phyloP scores from a whole-genome alignment of 2,329 filamentous ascomycete genomes.

The Zasmidium angulare region DNA sequence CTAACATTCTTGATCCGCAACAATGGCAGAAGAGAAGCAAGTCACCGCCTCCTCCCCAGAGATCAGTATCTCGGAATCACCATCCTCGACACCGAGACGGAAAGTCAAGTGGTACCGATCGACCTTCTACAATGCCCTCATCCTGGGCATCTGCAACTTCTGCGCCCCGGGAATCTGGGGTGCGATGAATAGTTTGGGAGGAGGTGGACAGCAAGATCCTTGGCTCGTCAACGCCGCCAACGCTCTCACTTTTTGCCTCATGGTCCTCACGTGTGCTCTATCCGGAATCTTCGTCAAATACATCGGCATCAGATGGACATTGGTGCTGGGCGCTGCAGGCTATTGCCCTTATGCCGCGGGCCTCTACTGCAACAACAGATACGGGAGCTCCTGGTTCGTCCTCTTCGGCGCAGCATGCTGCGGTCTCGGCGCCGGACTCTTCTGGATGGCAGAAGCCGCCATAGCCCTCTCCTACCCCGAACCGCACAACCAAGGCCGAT shows the following conservation, averaged over 20 bases:
- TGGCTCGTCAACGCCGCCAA: conserved; percentile 70
- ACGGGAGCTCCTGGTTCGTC: conserved; percentile 66
- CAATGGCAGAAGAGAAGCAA: conserved; percentile 19
- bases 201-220: conserved; percentile 64
- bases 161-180: conserved; percentile 69
- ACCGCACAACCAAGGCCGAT: conserved; percentile 64
- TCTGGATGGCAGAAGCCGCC: conserved; percentile 74
- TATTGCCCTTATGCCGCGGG: conserved; percentile 72
- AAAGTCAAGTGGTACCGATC: conserved; percentile 59
- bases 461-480: conserved; percentile 73
- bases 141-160: conserved; percentile 70
- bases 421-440: conserved; percentile 68
- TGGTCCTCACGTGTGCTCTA: conserved; percentile 70
- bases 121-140: conserved; percentile 70
- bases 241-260: conserved; percentile 68
- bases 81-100: background rate
- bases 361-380: conserved; percentile 71
- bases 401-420: conserved; percentile 68
- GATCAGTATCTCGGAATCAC: conserved; percentile 11
- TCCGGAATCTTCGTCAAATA: conserved; percentile 63
- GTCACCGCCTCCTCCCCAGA: conserved; percentile 4
- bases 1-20: background rate
- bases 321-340: conserved; percentile 71
- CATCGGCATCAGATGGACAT: conserved; percentile 68
- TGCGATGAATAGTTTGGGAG: conserved; percentile 68